Conservation (phyloP, 2,329 filamentous ascomycete genomes). For the Rasamsonia emersonii region DNA sequence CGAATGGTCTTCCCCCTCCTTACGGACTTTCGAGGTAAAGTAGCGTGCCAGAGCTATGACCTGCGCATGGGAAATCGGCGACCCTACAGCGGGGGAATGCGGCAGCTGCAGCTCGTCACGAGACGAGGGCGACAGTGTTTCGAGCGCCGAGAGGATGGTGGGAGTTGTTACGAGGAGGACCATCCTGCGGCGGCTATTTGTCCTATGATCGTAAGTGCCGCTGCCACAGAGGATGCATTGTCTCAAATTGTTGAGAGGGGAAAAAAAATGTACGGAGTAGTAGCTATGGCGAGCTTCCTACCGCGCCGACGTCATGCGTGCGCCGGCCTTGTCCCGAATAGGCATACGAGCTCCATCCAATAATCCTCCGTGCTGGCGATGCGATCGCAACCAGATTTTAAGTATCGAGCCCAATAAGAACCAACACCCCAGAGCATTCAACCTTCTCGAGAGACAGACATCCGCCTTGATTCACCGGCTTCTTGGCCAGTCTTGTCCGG, state of each 20-base stretch:
- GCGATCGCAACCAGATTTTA: too few species aligned
- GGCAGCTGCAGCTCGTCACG: conserved; percentile 29
- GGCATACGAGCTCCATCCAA: conserved; percentile 19
- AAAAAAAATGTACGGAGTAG: conserved; percentile 10
- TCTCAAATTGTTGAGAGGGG: conserved; percentile 7
- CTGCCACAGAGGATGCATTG: too few species aligned
- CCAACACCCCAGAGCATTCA: too few species aligned
- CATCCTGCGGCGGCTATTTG: conserved; percentile 19
- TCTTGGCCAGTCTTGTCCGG: conserved; percentile 3
- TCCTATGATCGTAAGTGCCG: neutral
- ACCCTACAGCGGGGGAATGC: conserved; percentile 16
- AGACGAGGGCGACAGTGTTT: conserved; percentile 22
- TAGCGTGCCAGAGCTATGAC: conserved; percentile 29
- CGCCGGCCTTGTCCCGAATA: conserved; percentile 20
- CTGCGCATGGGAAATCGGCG: conserved; percentile 35
- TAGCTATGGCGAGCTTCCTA: too few species aligned
- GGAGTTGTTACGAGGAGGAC: conserved; percentile 34
- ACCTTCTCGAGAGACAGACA: too few species aligned
- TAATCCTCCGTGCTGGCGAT: too few species aligned
- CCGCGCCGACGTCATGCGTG: too few species aligned
- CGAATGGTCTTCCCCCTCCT: neutral
- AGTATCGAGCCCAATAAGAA: too few species aligned
- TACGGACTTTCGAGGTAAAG: conserved; percentile 7
- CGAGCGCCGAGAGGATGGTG: conserved; percentile 30
- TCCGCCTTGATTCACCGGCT: too few species aligned